phyloP scores from a whole-genome alignment of 2,329 filamentous ascomycete species.

The Fusarium sp. region DNA sequence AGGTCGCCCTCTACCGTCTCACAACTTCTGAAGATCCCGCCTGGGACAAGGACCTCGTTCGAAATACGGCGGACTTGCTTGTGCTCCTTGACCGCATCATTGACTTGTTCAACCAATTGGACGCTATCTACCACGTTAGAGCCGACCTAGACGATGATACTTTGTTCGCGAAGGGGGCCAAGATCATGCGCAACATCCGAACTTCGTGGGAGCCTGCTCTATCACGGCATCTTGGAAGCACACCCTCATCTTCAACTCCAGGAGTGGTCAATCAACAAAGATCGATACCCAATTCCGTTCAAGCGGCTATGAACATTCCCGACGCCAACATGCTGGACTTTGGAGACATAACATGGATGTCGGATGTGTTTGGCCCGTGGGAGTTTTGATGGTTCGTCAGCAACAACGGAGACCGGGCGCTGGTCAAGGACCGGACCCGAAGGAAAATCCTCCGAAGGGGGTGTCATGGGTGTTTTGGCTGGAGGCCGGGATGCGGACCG shows the following conservation, averaged over 20 bases:
- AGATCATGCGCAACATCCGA: conserved; percentile 55
- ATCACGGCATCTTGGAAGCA: conserved; percentile 47
- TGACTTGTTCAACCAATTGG: conserved; percentile 51
- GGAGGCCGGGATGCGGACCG: conserved; percentile 2
- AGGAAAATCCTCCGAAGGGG: not conserved
- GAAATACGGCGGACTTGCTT: conserved; percentile 55
- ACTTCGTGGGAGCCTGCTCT: conserved; percentile 56
- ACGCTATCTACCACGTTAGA: conserved; percentile 48
- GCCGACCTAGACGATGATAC: conserved; percentile 50
- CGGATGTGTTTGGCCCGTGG: conserved; percentile 57
- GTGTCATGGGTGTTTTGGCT: not conserved
- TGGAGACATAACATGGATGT: conserved; percentile 57
- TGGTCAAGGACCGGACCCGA: conserved; percentile 9
- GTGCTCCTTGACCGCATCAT: conserved; percentile 54
- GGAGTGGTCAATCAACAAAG: conserved; percentile 33
- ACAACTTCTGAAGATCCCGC: conserved; percentile 57
- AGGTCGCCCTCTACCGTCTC: conserved; percentile 58
- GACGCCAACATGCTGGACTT: conserved; percentile 52
- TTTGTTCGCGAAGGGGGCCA: conserved; percentile 53
- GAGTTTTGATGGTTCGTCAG: conserved; percentile 48
- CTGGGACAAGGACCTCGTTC: conserved; percentile 59
- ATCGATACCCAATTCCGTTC: conserved; percentile 21
- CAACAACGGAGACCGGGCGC: not conserved
- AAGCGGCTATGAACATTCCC: conserved; percentile 39
- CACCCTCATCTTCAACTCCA: conserved; percentile 52